Base-by-base conservation (phyloP, 2,329 filamentous ascomycete genomes). In the Rhexocercosporidium sp. region DNA sequence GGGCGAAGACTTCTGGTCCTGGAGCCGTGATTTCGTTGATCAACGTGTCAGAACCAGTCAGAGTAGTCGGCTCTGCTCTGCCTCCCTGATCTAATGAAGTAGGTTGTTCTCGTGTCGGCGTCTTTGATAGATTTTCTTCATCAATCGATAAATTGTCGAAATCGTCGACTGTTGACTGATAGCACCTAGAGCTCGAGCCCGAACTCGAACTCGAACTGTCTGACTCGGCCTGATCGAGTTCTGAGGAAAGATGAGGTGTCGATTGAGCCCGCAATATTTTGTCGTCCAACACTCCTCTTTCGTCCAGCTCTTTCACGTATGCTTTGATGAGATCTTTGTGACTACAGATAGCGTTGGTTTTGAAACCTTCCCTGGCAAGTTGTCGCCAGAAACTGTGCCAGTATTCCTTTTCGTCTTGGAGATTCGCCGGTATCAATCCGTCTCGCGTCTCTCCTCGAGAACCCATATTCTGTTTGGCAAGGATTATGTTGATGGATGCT, bases 351-450 rank as follows among this genome's bases (percentile, higher is more conserved):
- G 86, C 81, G 16, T 85, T 81, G 34, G 79, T 79, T 2, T 84
- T 82, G 73, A 88, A 87, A 12, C 86, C 86, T 62, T 86, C 85
- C 59, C 79, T 81, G 63, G 85, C 82, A 20, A 89, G 79, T 70
- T 87, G 85, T 11, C 79, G 73, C 67, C 83, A 81, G 73, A 89
- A 86, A 60, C 83, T 79, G 63, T 80, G 80, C 86, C 86, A 88
- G 29, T 86, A 74, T 12, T 81, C 79, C 47, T 87, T 84, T 9
- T 84, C 81, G 47, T 81, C 79, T 6, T 81, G 79, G 16, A 44
- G 18, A 59, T 66, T 61, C 3, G 34, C 16, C 3, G 11, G 20
- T 3, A 57, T 14, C 9, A 27, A 73, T 70, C 51, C 80, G 18
- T 69, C 53, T 20, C 66, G 27, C 1, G 67, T 68, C 3, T 63